These are phyloP conservation scores for Parietichytrium sp. DNA, from an alignment of 108 stramenopile genomes.

Conservation along the genomic window DNA sequence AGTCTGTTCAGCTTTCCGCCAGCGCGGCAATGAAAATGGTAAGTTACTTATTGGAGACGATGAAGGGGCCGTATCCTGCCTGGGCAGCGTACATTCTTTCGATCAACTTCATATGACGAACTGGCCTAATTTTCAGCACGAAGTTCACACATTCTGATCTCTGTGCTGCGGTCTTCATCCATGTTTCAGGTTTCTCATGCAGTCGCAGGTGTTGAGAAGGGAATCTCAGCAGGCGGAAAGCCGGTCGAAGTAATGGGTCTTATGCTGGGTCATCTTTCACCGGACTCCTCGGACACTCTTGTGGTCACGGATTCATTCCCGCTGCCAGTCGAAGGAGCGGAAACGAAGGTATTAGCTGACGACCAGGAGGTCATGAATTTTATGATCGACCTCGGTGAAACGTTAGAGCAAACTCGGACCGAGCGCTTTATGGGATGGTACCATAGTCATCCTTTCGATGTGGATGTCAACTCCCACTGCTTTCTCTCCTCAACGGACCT, in stretches of 20 bases:
- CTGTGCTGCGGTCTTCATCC: neutral
- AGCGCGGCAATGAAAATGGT: slow-evolving; percentile 47
- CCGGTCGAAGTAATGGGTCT: slow-evolving; percentile 95
- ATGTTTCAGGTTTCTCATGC: slow-evolving; percentile 82
- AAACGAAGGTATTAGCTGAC: slow-evolving; percentile 90
- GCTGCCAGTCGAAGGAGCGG: slow-evolving; percentile 93
- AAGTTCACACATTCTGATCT: neutral
- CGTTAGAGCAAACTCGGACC: slow-evolving; percentile 78
- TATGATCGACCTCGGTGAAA: slow-evolving; percentile 92
- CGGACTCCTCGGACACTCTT: slow-evolving; percentile 63
- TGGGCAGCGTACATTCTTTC: neutral
- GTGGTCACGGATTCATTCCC: slow-evolving; percentile 91
- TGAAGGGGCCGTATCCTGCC: neutral
- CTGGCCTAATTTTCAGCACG: neutral
- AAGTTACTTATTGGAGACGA: neutral
- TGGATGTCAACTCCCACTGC: slow-evolving; percentile 80
- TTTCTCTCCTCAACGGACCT: slow-evolving; percentile 90
- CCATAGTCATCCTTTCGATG: slow-evolving; percentile 96
- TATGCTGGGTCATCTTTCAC: slow-evolving; percentile 76
- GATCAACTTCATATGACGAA: neutral
- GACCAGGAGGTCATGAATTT: slow-evolving; percentile 88
- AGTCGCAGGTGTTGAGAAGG: slow-evolving; percentile 93
- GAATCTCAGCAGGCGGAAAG: slow-evolving; percentile 78
- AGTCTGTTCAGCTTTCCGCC: slow-evolving; percentile 58
- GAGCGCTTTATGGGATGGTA: slow-evolving; percentile 76